phyloP scores from a whole-genome alignment of 2,329 filamentous ascomycete genomes.

The Epichloe amarillans region DNA sequence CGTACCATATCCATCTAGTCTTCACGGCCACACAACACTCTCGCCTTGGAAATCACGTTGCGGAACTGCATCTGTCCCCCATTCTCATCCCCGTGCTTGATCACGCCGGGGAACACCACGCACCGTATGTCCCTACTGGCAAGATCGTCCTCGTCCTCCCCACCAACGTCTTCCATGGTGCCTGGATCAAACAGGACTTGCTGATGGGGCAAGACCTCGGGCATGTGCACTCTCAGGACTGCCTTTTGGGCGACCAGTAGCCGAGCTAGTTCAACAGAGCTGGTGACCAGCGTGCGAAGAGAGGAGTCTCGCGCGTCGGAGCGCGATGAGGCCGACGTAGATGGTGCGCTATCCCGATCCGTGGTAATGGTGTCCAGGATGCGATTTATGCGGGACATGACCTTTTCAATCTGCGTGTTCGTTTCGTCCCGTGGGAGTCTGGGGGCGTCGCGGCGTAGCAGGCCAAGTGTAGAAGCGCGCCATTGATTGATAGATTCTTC shows the following conservation, averaged over 20 bases:
- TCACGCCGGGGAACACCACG: constrained; percentile 49
- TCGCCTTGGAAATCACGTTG: constrained; percentile 54
- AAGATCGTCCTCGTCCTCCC: constrained; percentile 44
- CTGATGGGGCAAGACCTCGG: constrained; percentile 38
- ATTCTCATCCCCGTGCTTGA: constrained; percentile 52
- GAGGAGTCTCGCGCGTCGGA: constrained; percentile 36
- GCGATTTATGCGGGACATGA: constrained; percentile 33
- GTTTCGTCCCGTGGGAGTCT: constrained; percentile 34
- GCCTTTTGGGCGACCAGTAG: constrained; percentile 46
- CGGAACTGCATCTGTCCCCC: constrained; percentile 47
- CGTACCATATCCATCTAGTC: constrained; percentile 6
- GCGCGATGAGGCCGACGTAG: constrained; percentile 15
- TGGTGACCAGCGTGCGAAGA: constrained; percentile 38
- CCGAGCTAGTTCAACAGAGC: constrained; percentile 42
- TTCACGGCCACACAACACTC: constrained; percentile 44
- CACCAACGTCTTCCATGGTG: constrained; percentile 54
- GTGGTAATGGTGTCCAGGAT: constrained; percentile 38
- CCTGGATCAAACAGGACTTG: constrained; percentile 40
- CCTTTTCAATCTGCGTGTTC: constrained; percentile 24
- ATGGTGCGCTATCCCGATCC: constrained; percentile 7
- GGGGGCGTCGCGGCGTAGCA: constrained; percentile 40
- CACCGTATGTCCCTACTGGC: constrained; percentile 42
- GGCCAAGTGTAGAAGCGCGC: constrained; percentile 49
- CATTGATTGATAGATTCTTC: constrained; percentile 48
- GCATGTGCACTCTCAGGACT: constrained; percentile 42